These are phyloP conservation scores for Annulohypoxylon moriforme DNA, from an alignment of 495 filamentous ascomycete species.

Conservation along the genomic window DNA sequence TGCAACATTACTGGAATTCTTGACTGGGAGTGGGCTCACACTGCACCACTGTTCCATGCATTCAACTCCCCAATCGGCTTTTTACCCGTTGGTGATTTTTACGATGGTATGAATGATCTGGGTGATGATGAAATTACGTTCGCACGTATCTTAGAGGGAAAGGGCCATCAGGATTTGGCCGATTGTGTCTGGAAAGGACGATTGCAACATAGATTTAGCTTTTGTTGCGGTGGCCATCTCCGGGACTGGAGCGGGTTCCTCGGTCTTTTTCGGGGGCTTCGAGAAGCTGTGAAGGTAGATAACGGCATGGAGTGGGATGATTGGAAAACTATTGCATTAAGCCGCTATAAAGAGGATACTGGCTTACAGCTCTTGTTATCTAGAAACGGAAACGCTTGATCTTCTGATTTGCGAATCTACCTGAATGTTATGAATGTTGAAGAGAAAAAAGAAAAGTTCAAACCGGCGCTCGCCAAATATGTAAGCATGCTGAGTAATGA, in stretches of 20 bases:
- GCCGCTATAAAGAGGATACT: conserved; percentile 47
- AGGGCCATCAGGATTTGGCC: conserved; percentile 43
- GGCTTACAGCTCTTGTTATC: conserved; percentile 34
- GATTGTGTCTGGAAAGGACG: conserved; percentile 50
- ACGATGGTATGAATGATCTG: conserved; percentile 45
- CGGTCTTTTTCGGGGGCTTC: conserved; percentile 54
- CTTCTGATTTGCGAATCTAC: background rate
- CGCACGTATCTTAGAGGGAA: conserved; percentile 49
- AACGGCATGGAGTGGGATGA: conserved; percentile 48
- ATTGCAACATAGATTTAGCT: conserved; percentile 52
- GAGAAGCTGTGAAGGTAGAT: conserved; percentile 47
- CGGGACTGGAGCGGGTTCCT: conserved; percentile 56
- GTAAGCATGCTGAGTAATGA: background rate
- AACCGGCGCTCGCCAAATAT: no score
- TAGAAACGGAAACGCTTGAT: background rate
- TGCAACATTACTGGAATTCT: conserved; percentile 55
- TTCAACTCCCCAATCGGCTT: conserved; percentile 56
- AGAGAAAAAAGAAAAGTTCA: no score
- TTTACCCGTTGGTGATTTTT: conserved; percentile 53
- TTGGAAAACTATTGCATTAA: conserved; percentile 50
- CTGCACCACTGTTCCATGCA: conserved; percentile 46
- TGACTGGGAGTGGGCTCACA: conserved; percentile 56
- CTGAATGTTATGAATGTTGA: no score
- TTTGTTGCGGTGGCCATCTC: conserved; percentile 56
- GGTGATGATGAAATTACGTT: conserved; percentile 50